phyloP scores from a whole-genome alignment of 345 rosid genomes.

The Luvunga scandens region DNA sequence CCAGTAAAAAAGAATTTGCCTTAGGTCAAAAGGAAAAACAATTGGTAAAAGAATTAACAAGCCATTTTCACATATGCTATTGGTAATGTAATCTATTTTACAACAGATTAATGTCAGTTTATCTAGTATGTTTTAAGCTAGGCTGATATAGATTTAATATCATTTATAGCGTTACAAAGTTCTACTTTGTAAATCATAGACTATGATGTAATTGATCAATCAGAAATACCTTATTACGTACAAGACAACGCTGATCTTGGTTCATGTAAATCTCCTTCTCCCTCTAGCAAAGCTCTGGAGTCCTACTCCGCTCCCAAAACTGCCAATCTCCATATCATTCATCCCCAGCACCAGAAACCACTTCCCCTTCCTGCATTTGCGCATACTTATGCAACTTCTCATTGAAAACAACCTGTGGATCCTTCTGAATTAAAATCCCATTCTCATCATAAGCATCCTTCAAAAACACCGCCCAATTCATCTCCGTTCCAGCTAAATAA shows the following conservation, averaged over 20 bases:
- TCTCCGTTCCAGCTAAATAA: conserved; percentile 91
- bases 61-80: neutral
- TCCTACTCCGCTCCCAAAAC: neutral
- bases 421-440: conserved; percentile 60
- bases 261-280: neutral
- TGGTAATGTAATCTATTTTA: neutral
- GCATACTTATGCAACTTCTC: conserved; percentile 57
- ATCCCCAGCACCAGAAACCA: conserved; percentile 8
- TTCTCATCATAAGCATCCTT: conserved; percentile 58
- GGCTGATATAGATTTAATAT: neutral
- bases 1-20: neutral
- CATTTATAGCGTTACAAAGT: neutral
- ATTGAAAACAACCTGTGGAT: conserved; percentile 71
- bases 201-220: neutral
- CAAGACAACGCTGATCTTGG: neutral
- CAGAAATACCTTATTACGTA: neutral
- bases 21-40: neutral
- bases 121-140: neutral
- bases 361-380: conserved; percentile 43
- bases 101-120: neutral
- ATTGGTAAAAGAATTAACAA: neutral
- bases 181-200: neutral
- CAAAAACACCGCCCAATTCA: conserved; percentile 87
- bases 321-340: neutral
- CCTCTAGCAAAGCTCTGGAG: neutral